Conservation (phyloP, 2,329 filamentous ascomycete species). For the Zymoseptoria passerinii region DNA sequence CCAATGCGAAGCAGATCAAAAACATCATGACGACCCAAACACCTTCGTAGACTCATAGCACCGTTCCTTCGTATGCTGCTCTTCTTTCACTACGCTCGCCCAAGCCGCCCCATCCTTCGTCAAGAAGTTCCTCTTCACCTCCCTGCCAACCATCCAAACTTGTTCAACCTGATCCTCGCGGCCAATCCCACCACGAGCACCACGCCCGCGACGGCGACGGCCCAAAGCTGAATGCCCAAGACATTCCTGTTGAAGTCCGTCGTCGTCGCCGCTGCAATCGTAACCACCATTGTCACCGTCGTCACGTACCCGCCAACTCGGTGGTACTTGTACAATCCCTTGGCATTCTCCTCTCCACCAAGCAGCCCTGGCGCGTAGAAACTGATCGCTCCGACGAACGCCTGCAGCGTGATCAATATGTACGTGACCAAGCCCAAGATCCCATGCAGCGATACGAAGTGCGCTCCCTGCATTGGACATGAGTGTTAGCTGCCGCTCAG, state of each 20-base stretch:
- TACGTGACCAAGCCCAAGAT: slow-evolving; percentile 74
- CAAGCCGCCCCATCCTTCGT: background rate
- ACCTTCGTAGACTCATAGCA: background rate
- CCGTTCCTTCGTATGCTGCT: background rate
- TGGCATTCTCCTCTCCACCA: slow-evolving; percentile 70
- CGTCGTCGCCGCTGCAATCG: slow-evolving; percentile 64
- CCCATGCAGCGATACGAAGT: slow-evolving; percentile 75
- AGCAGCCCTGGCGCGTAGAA: slow-evolving; percentile 68
- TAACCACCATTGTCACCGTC: slow-evolving; percentile 61
- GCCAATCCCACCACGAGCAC: slow-evolving; percentile 64
- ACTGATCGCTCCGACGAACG: slow-evolving; percentile 71
- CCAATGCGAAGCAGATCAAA: background rate
- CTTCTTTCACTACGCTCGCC: background rate
- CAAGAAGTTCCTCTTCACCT: slow-evolving; percentile 7
- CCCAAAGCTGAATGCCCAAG: slow-evolving; percentile 68
- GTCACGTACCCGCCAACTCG: slow-evolving; percentile 67
- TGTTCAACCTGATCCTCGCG: slow-evolving; percentile 71
- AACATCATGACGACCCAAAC: background rate
- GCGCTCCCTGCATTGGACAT: too few relatives aligned
- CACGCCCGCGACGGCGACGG: slow-evolving; percentile 55
- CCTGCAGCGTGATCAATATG: slow-evolving; percentile 62
- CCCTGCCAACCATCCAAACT: slow-evolving; percentile 56
- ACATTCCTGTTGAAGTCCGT: slow-evolving; percentile 65
- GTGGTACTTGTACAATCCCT: slow-evolving; percentile 85
- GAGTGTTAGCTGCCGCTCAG: too few relatives aligned